Percentiles rank a stretch among this genome's conserved stretches.
phyloP scores from a whole-genome alignment of 345 rosid genomes.

The Mallotus nudiflorus region DNA sequence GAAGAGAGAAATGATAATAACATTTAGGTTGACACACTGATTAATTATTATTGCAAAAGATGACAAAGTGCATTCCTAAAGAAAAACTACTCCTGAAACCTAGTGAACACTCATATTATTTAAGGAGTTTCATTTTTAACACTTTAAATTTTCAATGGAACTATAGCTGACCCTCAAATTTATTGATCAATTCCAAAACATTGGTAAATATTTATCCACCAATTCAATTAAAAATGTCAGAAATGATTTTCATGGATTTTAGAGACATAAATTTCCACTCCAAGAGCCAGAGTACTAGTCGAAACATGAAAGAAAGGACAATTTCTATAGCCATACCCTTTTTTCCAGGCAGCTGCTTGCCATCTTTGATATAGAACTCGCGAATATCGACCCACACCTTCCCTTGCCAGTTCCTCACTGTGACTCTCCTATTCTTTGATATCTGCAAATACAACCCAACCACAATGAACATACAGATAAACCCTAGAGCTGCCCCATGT shows the following conservation, averaged over 20 bases:
- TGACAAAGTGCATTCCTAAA: background rate
- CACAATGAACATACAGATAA: slow-evolving; percentile 1
- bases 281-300: background rate
- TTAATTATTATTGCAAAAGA: background rate
- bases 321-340: slow-evolving; percentile 54
- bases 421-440: slow-evolving; percentile 79
- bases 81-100: background rate
- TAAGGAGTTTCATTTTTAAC: no score
- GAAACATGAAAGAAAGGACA: background rate
- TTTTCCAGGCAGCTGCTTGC: slow-evolving; percentile 76
- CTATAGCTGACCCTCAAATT: background rate
- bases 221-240: background rate
- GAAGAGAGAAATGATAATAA: no score
- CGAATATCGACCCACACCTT: slow-evolving; percentile 81
- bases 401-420: slow-evolving; percentile 86
- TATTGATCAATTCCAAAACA: background rate
- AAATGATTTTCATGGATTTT: no score
- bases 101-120: no score
- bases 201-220: background rate
- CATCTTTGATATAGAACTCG: slow-evolving; percentile 85
- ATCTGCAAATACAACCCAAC: slow-evolving; percentile 43
- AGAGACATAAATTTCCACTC: background rate
- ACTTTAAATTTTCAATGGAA: no score
- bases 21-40: background rate
- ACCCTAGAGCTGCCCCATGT: slow-evolving; percentile 7